Evolutionary conservation across 2,329 filamentous ascomycete species (phyloP), one percentile per base, ranked within the genome.

Genomic region (Ophiostoma perfectum): DNA sequence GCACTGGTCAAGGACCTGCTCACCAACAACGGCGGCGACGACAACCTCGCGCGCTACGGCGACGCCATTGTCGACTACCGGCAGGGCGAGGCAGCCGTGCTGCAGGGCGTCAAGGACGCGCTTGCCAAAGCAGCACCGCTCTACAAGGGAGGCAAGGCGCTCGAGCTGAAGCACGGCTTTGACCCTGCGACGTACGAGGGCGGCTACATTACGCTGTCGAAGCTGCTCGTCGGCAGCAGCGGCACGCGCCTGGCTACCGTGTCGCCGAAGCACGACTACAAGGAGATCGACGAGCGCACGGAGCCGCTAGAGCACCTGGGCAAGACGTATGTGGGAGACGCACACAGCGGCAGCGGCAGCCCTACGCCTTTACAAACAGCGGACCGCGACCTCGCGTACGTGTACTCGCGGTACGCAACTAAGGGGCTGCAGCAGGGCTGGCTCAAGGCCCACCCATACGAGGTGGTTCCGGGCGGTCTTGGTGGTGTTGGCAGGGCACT

Each of bases 41-140:
- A 72, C 14, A 74, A 73, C 42, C 16, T 64, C n/a, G 18, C 14
- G 5, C 47, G 45, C 18, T 82, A 82, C 70, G 83, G 83, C 52
- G 84, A 86, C 72, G 77, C 78, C 0, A 76, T 86, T 18, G 74
- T 87, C 66, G 84, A 86, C 75, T 86, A 86, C 74, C 81, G 84
- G 62, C 71, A 78, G 2, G 84, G 84, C 11, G 77, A 82, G 45
- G 81, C 81, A 0, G 76, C 76, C 0, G 76, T 84, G 12, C 75
- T 81, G 1, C 68, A 74, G 68, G 73, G 76, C 36, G 76, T 84
- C 69, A 76, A 77, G 38, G 74, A 77, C 1, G 77, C 79, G 0
- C 76, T 83, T 18, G 16, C n/a, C 16, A 62, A 36, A 18, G 38
- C 55, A 55, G 64, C 60, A 42, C 16, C 55, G 2, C 52, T n/a